Percentiles rank a stretch among this genome's conserved stretches.
These are phyloP conservation scores for Paecilomyces dactylethromorphus DNA, from an alignment of 2,329 filamentous ascomycete genomes.

Conservation along the genomic window DNA sequence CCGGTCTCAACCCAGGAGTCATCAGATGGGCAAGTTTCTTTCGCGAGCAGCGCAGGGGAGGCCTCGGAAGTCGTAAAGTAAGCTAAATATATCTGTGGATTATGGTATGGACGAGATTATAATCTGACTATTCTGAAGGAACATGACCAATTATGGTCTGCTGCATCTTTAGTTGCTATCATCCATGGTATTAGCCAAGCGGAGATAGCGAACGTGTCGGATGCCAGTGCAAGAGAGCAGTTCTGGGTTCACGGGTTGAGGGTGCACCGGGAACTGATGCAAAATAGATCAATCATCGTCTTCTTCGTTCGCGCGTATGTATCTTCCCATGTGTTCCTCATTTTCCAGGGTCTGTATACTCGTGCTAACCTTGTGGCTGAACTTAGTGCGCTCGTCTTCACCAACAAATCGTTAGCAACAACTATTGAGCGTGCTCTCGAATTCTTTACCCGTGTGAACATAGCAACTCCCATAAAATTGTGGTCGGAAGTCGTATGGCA, in stretches of 20 bases:
- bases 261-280: background rate
- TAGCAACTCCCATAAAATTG: slow-evolving; percentile 7
- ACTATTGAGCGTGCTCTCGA: slow-evolving; percentile 10
- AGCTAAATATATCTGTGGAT: background rate
- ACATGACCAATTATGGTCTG: background rate
- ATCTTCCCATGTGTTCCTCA: background rate
- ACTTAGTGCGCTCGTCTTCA: slow-evolving; percentile 9
- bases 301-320: background rate
- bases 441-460: slow-evolving; percentile 12
- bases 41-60: background rate
- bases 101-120: background rate
- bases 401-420: slow-evolving; percentile 7
- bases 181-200: background rate
- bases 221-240: background rate
- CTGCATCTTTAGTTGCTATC: background rate
- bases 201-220: background rate
- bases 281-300: background rate
- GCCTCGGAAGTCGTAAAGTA: background rate
- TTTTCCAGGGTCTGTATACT: background rate
- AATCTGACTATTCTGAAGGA: background rate
- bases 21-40: slow-evolving; percentile 1
- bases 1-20: slow-evolving; percentile 4
- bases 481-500: slow-evolving; percentile 12
- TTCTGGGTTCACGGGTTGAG: background rate
- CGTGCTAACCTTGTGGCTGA: background rate